Evolutionary conservation across 495 filamentous ascomycete species (phyloP), one percentile per base, ranked within the genome.

Genomic region (Hamigera avellanea): DNA sequence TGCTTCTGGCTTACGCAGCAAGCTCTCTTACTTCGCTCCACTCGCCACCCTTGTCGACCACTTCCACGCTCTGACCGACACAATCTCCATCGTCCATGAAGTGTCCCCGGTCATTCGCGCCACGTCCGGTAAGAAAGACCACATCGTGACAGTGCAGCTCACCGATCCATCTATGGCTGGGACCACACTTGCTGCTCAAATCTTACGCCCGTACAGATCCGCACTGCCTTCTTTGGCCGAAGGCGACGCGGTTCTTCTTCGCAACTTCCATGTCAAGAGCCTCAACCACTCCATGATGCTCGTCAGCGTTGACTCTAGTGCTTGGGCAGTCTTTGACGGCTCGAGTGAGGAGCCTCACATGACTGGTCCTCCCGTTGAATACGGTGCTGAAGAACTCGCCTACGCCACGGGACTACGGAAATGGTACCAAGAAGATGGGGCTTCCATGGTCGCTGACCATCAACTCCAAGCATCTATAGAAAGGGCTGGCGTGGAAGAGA

Each of bases 181-280:
- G 13, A 61, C 57, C 0, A 53, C 50, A 3, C 44, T 66, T 8
- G 44, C 46, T 33, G 83, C 84, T 0, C 76, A 82, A 39, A 63
- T 95, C 12, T 83, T 83, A 54, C 73, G 85, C 4, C 80, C 84
- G 1, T 76, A 80, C 49, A 79, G 78, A 45, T 69, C 72, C 9
- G 72, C 76, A 0, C 62, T 96, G 2, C 91, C 91, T 0, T 49
- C 67, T 4, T 64, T 85, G 16, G 60, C 65, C 2, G 67, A 70
- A 12, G 91, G 91, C 6, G 81, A 91, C 44, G 75, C 78, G 2
- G 64, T 95, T 14, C 54, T 98, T 26, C 67, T 98, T 9, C 70
- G 81, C 5, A 67, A 77, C 27, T 86, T 95, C 47, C 70, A 69
- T 36, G 83, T 93, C 10, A 52, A 63, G 37, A 70, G 54, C 42